phyloP scores from a whole-genome alignment of 1,284 basidiomycete genomes.

The Fistulinella cinereoalba region DNA sequence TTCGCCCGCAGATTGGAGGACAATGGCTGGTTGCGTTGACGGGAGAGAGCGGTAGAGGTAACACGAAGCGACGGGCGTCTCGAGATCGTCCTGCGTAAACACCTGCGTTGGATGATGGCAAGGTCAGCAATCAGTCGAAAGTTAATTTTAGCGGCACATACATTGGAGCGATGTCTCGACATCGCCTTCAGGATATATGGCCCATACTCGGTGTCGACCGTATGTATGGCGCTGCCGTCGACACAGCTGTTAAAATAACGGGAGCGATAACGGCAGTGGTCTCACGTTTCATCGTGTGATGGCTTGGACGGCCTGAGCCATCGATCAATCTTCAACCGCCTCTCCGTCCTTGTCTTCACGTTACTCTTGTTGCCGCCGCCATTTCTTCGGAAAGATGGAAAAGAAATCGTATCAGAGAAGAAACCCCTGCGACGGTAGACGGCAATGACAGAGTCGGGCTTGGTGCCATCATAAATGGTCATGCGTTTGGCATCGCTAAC shows the following conservation, averaged over 20 bases:
- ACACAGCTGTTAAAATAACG: too few species aligned
- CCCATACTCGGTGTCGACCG: constrained; percentile 24
- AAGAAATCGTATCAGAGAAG: constrained; percentile 27
- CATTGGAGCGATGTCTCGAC: constrained; percentile 24
- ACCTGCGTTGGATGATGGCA: constrained; percentile 11
- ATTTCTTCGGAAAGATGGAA: constrained; percentile 14
- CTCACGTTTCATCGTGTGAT: constrained; percentile 1
- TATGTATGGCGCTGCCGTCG: constrained; percentile 14
- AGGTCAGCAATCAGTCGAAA: not conserved
- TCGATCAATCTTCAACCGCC: constrained; percentile 19
- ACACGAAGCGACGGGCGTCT: constrained; percentile 24
- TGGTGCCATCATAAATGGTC: constrained; percentile 14
- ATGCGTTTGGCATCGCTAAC: constrained; percentile 19
- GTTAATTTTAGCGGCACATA: not conserved
- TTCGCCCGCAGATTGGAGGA: constrained; percentile 24
- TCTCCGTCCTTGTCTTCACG: not conserved
- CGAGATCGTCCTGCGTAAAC: constrained; percentile 22
- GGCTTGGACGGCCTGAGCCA: constrained; percentile 28
- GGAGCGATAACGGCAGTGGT: too few species aligned
- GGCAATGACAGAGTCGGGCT: constrained; percentile 16
- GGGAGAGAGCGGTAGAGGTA: constrained; percentile 12
- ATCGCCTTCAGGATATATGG: constrained; percentile 26
- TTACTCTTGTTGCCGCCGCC: not conserved
- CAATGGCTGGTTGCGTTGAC: constrained; percentile 16
- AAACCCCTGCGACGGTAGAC: constrained; percentile 27